A percentile compares a stretch with the other conserved stretches of the same genome.
phyloP scores from a whole-genome alignment of 2,329 filamentous ascomycete species.

The Hypoxylon sp. region DNA sequence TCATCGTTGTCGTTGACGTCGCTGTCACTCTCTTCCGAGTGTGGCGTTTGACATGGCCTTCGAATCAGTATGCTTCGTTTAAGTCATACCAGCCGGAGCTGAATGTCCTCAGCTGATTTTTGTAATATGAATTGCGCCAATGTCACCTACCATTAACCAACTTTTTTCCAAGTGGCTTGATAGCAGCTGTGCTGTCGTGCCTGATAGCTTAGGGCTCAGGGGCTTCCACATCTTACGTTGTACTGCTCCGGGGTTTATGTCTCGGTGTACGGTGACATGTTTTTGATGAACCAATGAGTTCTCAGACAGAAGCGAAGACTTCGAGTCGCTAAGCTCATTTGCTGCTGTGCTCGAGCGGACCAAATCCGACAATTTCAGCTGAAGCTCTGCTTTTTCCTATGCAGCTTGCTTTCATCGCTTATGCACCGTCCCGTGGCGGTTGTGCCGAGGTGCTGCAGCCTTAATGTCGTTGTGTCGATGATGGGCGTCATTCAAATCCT shows the following conservation, averaged over 20 bases:
- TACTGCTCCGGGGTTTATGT: constrained; percentile 37
- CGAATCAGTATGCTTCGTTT: no score
- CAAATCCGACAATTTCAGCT: constrained; percentile 6
- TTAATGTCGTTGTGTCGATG: constrained; percentile 16
- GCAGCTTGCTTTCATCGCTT: constrained; percentile 5
- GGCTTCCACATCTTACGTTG: constrained; percentile 21
- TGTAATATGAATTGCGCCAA: constrained; percentile 1
- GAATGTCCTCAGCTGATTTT: no score
- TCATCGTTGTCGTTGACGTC: background rate
- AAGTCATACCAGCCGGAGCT: no score
- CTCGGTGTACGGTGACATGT: constrained; percentile 32
- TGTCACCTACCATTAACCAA: background rate
- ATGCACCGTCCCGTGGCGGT: constrained; percentile 26
- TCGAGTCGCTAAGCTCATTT: constrained; percentile 15
- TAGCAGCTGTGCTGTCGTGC: background rate
- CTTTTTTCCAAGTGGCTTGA: constrained; percentile 1
- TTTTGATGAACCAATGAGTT: constrained; percentile 34
- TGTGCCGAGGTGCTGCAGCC: constrained; percentile 15
- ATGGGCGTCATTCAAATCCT: constrained; percentile 3
- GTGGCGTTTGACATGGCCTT: background rate
- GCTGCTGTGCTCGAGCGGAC: constrained; percentile 9
- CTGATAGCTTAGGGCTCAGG: background rate
- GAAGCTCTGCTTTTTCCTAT: no score
- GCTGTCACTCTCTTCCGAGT: background rate
- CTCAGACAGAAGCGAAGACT: constrained; percentile 36